Base-by-base conservation (phyloP, 1,284 basidiomycete species). In the Ceratobasidium sp. region DNA sequence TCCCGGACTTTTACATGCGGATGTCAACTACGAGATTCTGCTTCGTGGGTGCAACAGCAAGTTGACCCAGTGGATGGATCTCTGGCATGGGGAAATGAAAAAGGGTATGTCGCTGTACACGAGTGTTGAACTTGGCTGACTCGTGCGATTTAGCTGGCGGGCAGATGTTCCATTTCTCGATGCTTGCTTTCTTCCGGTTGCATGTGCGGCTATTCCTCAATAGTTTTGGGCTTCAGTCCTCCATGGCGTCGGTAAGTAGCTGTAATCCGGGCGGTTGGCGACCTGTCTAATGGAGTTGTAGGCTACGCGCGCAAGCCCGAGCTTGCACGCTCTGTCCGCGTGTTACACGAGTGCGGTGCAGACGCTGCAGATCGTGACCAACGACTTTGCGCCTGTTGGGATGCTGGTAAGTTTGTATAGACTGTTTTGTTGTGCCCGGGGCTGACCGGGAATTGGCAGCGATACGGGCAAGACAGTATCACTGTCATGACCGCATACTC, bases 401-500 rank as follows among this genome's bases (percentile, higher is more conserved):
- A 88, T 92, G 81, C 84, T 93, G 77, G 91, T 92, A 77, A 72
- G 89, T 81, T 23, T 16, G n/a, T 62, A 25, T 56, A 9, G 23
- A 36, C n/a, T 71, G 11, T 18, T n/a, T 33, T 53, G 56, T 61
- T 5, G 61, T 54, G 66, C 23, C 49, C 51, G 1, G 23, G 16
- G 36, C 28, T 62, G 44, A 60, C 30, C 8, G 54, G n/a, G 25
- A 48, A 48, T 38, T 72, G 72, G 18, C 78, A 92, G 91, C 88
- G 88, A 66, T 93, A 93, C 76, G 86, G 89, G 9, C 92, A 93
- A 81, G 92, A 93, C 77, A 88, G 89, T 3, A 86, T 91, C 73
- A 88, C 89, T 4, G 86, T 90, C 56, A 93, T 93, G 91, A 90
- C 89, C 16, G 92, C 91, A 18, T 93, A 93, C 77, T 87, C 88